A percentile compares a stretch with the other conserved stretches of the same genome.
phyloP scores from a whole-genome alignment of 2,329 filamentous ascomycete genomes.

The Aspergillus transmontanensis region DNA sequence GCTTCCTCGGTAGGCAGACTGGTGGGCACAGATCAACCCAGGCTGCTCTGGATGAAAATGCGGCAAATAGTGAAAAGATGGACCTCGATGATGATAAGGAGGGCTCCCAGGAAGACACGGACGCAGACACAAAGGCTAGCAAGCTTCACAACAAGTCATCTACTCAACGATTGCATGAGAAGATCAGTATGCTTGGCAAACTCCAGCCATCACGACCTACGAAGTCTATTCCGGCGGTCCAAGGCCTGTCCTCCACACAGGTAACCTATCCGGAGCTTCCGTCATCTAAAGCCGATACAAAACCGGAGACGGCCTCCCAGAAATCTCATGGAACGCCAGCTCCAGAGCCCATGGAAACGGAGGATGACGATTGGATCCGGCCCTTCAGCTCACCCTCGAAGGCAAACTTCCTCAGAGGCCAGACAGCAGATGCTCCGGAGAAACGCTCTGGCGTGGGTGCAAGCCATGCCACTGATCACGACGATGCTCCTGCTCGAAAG shows the following conservation, averaged over 20 bases:
- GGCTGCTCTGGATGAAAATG: slow-evolving; percentile 42
- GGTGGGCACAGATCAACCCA: slow-evolving; percentile 56
- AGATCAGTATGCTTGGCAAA: slow-evolving; percentile 75
- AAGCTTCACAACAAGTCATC: slow-evolving; percentile 80
- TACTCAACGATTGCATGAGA: slow-evolving; percentile 90
- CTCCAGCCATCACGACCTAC: slow-evolving; percentile 50
- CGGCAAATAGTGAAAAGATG: slow-evolving; percentile 49
- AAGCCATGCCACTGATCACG: slow-evolving; percentile 18
- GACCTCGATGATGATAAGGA: slow-evolving; percentile 59
- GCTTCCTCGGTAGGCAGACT: slow-evolving; percentile 73
- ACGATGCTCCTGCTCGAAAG: slow-evolving; percentile 5
- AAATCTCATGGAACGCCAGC: slow-evolving; percentile 25
- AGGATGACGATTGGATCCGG: slow-evolving; percentile 64
- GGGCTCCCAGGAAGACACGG: slow-evolving; percentile 44
- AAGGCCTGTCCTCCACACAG: slow-evolving; percentile 31
- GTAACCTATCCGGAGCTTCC: slow-evolving; percentile 42
- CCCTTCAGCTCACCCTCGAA: slow-evolving; percentile 51
- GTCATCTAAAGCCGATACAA: slow-evolving; percentile 30
- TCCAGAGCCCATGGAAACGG: slow-evolving; percentile 32
- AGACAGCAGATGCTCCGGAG: slow-evolving; percentile 65
- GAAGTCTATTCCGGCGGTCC: slow-evolving; percentile 47
- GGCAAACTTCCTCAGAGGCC: slow-evolving; percentile 61
- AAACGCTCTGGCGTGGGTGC: slow-evolving; percentile 35
- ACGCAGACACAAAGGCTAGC: slow-evolving; percentile 54
- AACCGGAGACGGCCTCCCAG: slow-evolving; percentile 23